Conservation (phyloP, 1,284 basidiomycete genomes). For the Exobasidium rhododendri region DNA sequence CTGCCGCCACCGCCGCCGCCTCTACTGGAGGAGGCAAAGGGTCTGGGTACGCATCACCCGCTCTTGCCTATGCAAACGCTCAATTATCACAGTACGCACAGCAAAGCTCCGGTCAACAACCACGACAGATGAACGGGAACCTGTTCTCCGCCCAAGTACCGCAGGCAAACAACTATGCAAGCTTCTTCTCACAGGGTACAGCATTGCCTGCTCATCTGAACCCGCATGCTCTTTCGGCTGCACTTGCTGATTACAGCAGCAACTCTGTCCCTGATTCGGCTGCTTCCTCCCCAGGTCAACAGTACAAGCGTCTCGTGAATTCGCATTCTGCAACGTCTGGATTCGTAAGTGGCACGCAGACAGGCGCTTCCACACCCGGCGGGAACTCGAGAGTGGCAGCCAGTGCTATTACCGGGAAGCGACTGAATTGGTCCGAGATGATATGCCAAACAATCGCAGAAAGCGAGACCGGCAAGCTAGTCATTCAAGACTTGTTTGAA, state of each 20-base stretch:
- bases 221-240: slow-evolving; percentile 35
- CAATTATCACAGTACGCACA: slow-evolving; percentile 39
- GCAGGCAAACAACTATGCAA: slow-evolving; percentile 13
- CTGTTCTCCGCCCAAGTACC: not conserved
- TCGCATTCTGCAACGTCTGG: not conserved
- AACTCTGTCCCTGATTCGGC: slow-evolving; percentile 33
- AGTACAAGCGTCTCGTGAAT: slow-evolving; percentile 24
- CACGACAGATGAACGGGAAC: slow-evolving; percentile 7
- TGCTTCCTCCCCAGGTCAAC: slow-evolving; percentile 38
- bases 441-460: slow-evolving; percentile 50
- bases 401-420: slow-evolving; percentile 42
- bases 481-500: slow-evolving; percentile 52
- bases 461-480: slow-evolving; percentile 41
- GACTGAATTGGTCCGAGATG: slow-evolving; percentile 54
- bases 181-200: slow-evolving; percentile 5
- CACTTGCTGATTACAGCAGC: slow-evolving; percentile 29
- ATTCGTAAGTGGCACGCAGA: slow-evolving; percentile 12
- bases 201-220: slow-evolving; percentile 36
- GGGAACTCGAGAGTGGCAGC: slow-evolving; percentile 40
- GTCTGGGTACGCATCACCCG: slow-evolving; percentile 11
- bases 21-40: not conserved
- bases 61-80: slow-evolving; percentile 43
- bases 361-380: slow-evolving; percentile 20
- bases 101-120: slow-evolving; percentile 19
- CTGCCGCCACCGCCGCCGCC: not conserved